Evolutionary conservation across 2,329 filamentous ascomycete genomes (phyloP).

Genomic region (Fusarium musae): DNA sequence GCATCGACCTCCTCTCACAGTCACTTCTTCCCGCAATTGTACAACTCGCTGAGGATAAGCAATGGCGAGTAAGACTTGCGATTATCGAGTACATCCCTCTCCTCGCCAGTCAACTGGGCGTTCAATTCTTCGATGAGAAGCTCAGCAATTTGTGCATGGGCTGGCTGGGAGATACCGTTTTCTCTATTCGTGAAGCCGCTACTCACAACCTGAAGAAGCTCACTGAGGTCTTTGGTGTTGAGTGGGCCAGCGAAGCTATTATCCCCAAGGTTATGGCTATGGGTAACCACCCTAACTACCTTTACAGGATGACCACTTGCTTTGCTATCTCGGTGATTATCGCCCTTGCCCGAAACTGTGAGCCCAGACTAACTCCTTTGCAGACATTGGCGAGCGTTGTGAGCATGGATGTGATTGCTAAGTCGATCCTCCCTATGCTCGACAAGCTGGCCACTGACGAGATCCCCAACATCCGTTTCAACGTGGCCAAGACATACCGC

Average conservation of each 20-base stretch:
- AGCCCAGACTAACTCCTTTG: constrained; percentile 36
- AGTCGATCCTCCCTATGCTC: constrained; percentile 94
- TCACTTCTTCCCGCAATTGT: constrained; percentile 97
- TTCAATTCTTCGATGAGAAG: constrained; percentile 99
- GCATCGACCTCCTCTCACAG: constrained; percentile 95
- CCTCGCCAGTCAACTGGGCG: constrained; percentile 92
- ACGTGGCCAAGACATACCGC: constrained; percentile 97
- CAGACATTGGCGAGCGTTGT: constrained; percentile 95
- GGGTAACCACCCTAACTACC: constrained; percentile 98
- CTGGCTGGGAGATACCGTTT: constrained; percentile 98
- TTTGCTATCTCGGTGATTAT: constrained; percentile 93
- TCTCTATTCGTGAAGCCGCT: constrained; percentile 96
- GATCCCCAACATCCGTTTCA: constrained; percentile 99
- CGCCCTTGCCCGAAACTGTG: not conserved
- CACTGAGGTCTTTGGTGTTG: constrained; percentile 97
- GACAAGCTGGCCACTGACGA: constrained; percentile 93
- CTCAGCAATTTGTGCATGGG: constrained; percentile 96
- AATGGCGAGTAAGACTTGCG: constrained; percentile 96
- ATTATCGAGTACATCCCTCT: constrained; percentile 99
- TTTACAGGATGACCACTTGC: constrained; percentile 99
- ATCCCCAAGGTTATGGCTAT: constrained; percentile 99
- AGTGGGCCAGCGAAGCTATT: constrained; percentile 96
- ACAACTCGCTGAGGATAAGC: constrained; percentile 97
- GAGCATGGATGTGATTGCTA: constrained; percentile 90
- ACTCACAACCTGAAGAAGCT: constrained; percentile 98